Conservation (phyloP, 371 early-diverging fungal species). For the Entomophthora muscae region DNA sequence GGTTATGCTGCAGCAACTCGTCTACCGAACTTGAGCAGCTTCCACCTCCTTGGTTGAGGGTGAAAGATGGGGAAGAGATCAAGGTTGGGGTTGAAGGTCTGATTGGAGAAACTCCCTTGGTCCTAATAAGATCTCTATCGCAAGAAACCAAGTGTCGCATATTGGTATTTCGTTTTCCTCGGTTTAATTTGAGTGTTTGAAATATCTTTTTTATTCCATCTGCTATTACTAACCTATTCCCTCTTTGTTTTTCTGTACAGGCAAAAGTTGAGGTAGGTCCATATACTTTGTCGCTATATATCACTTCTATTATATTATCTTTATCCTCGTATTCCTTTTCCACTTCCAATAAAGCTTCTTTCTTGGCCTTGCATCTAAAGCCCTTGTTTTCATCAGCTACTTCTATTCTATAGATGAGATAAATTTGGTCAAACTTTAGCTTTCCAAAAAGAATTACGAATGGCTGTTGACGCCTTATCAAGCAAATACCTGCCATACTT, state of each 20-base stretch:
- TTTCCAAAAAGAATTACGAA: too few species aligned
- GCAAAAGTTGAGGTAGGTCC: constrained; percentile 18
- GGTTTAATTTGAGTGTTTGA: neutral
- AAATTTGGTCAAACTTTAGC: too few species aligned
- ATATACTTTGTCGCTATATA: neutral
- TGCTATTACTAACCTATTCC: neutral
- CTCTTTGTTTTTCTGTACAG: constrained; percentile 6
- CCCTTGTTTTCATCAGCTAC: too few species aligned
- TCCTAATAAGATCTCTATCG: constrained; percentile 68
- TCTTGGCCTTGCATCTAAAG: too few species aligned
- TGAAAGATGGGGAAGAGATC: constrained; percentile 13
- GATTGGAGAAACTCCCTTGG: constrained; percentile 78
- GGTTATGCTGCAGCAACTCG: neutral
- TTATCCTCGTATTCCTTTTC: neutral
- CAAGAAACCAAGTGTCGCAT: constrained; percentile 81
- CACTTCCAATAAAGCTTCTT: neutral
- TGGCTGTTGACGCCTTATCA: too few species aligned
- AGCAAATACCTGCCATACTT: too few species aligned
- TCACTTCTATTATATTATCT: neutral
- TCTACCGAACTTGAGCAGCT: neutral
- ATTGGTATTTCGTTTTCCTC: constrained; percentile 22
- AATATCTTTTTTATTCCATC: neutral
- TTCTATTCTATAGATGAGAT: too few species aligned
- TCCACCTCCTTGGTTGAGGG: neutral
- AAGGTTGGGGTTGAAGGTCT: constrained; percentile 53